phyloP scores from a whole-genome alignment of 768 basidiomycete genomes.

The Collybia sp. region DNA sequence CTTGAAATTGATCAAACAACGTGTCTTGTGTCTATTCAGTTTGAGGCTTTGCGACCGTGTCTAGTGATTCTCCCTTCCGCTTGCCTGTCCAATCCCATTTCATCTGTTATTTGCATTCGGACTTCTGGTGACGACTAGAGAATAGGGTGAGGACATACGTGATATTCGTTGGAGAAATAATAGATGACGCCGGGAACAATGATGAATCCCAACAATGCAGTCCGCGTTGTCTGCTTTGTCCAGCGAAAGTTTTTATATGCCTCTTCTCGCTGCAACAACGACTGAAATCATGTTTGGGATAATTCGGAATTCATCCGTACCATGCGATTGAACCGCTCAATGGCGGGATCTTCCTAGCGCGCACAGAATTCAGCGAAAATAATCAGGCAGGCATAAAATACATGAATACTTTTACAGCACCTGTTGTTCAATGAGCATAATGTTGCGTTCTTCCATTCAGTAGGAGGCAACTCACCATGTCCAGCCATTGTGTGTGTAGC shows the following conservation, averaged over 20 bases:
- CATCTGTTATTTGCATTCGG: conserved; percentile 27
- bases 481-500: conserved; percentile 48
- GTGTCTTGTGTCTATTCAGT: background rate
- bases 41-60: conserved; percentile 6
- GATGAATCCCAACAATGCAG: conserved; percentile 57
- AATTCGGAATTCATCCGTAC: conserved; percentile 19
- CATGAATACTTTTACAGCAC: conserved; percentile 49
- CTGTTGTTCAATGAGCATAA: conserved; percentile 28
- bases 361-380: background rate
- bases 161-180: conserved; percentile 40
- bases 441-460: too few species aligned
- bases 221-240: conserved; percentile 63
- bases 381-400: background rate
- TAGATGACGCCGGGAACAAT: conserved; percentile 58
- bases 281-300: conserved; percentile 2
- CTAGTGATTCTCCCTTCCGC: conserved; percentile 22
- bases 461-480: conserved; percentile 41
- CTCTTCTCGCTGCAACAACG: conserved; percentile 63
- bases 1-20: too few species aligned
- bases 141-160: conserved; percentile 25
- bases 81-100: conserved; percentile 53
- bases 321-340: conserved; percentile 53
- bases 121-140: conserved; percentile 2
- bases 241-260: conserved; percentile 83
- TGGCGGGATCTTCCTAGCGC: conserved; percentile 47